A percentile compares a stretch with the other conserved stretches of the same genome.
These are phyloP conservation scores for Verbascum thapsus DNA, from an alignment of 257 asterid genomes.

Conservation along the genomic window DNA sequence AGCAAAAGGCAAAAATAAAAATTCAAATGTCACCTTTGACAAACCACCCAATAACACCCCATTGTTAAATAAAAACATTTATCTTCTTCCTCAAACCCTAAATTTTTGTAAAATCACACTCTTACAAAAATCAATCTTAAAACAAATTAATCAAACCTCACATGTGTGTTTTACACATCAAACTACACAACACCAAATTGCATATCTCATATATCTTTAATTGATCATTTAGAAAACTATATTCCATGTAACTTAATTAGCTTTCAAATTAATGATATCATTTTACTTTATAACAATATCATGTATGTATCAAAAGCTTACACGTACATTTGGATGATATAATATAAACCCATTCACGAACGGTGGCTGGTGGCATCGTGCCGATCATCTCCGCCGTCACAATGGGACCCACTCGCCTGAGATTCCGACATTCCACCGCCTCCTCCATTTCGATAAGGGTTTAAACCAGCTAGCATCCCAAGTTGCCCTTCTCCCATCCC, in stretches of 20 bases:
- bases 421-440: conserved; percentile 58
- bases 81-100: too few species aligned
- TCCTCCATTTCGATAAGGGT: conserved; percentile 52
- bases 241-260: too few species aligned
- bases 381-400: conserved; percentile 60
- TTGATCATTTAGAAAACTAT: conserved; percentile 38
- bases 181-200: conserved; percentile 37
- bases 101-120: too few species aligned
- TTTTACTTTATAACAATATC: too few species aligned
- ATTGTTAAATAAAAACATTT: too few species aligned
- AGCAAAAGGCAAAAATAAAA: too few species aligned
- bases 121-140: conserved; percentile 29
- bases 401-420: conserved; percentile 78
- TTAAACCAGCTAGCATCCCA: conserved; percentile 65
- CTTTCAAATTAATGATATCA: too few species aligned
- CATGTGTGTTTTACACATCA: conserved; percentile 43
- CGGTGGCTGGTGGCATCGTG: conserved; percentile 69
- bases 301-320: too few species aligned
- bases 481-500: conserved; percentile 70
- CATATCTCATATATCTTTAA: neutral
- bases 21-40: too few species aligned
- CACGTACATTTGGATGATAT: too few species aligned
- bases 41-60: too few species aligned
- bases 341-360: too few species aligned
- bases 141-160: conserved; percentile 48